Evolutionary conservation across 805 yeast genomes (phyloP).

Genomic region (Saccharomycopsis fodiens): DNA sequence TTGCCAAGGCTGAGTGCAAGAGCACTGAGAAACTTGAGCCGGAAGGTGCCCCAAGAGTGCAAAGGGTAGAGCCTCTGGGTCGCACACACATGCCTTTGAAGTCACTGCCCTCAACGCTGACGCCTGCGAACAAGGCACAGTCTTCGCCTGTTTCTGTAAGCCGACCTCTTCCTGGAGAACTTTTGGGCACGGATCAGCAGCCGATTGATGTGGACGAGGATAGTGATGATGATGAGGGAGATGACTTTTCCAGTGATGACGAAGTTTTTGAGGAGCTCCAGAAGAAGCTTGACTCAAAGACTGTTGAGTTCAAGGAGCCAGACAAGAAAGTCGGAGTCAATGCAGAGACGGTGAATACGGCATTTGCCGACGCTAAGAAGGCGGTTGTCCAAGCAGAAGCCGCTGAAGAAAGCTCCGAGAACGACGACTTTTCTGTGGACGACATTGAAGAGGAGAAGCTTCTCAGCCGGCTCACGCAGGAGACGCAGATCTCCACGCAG

Average conservation of each 20-base stretch:
- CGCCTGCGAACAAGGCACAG: background rate
- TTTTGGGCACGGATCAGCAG: too few species aligned
- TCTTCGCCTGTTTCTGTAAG: too few species aligned
- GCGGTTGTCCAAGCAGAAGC: background rate
- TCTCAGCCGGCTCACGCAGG: conserved; percentile 4
- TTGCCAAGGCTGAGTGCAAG: background rate
- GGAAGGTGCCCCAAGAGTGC: conserved; percentile 7
- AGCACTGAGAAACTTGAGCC: conserved; percentile 10
- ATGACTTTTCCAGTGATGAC: too few species aligned
- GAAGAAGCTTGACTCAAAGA: too few species aligned
- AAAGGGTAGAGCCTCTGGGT: too few species aligned
- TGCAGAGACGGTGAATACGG: background rate
- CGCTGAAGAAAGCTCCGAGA: background rate
- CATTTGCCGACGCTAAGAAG: background rate
- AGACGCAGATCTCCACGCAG: conserved; percentile 4
- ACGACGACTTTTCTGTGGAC: background rate
- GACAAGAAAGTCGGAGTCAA: too few species aligned
- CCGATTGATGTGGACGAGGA: background rate
- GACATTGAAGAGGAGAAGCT: conserved; percentile 8
- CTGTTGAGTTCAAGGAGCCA: background rate
- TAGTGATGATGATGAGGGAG: background rate
- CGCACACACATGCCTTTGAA: too few species aligned
- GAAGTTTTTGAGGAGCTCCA: background rate
- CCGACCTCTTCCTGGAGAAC: too few species aligned
- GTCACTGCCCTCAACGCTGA: too few species aligned